Conservation (phyloP, 352 stramenopile genomes). For the Sclerospora graminicola region DNA sequence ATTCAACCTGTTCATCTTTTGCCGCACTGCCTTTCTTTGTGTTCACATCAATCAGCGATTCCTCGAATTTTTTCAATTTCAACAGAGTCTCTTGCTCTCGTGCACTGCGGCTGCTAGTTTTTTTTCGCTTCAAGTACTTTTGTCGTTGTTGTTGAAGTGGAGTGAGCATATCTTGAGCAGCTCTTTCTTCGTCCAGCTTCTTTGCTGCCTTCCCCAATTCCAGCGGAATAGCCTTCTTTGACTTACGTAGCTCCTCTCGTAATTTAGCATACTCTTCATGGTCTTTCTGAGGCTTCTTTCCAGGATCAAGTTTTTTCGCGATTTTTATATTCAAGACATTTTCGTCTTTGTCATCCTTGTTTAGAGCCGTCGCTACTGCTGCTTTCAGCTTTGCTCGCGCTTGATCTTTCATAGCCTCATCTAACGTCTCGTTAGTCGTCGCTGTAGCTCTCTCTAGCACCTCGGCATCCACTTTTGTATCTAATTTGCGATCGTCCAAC, state of each 20-base stretch:
- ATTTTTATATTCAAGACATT: slow-evolving; percentile 7
- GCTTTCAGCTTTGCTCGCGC: slow-evolving; percentile 31
- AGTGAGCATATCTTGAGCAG: slow-evolving; percentile 62
- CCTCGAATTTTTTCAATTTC: slow-evolving; percentile 57
- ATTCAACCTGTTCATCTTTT: slow-evolving; percentile 3
- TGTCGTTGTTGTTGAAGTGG: slow-evolving; percentile 63
- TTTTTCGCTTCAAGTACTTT: slow-evolving; percentile 63
- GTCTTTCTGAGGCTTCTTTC: slow-evolving; percentile 15
- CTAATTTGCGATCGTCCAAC: slow-evolving; percentile 50
- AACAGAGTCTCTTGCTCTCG: slow-evolving; percentile 63
- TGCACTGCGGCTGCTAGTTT: slow-evolving; percentile 31
- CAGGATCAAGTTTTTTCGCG: slow-evolving; percentile 3
- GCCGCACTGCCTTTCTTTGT: slow-evolving; percentile 2
- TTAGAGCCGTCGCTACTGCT: slow-evolving; percentile 26
- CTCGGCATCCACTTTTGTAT: slow-evolving; percentile 44
- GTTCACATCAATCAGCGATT: slow-evolving; percentile 36
- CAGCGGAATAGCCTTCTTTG: slow-evolving; percentile 46
- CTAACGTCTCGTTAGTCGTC: slow-evolving; percentile 5
- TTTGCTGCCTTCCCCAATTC: slow-evolving; percentile 50
- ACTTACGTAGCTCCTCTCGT: slow-evolving; percentile 52
- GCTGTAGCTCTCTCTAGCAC: slow-evolving; percentile 45
- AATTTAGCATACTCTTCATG: slow-evolving; percentile 59
- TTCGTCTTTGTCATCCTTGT: slow-evolving; percentile 13
- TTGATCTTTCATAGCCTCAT: slow-evolving; percentile 28
- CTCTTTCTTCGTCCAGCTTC: slow-evolving; percentile 39